Evolutionary conservation across 2,329 filamentous ascomycete species (phyloP), one percentile per base, ranked within the genome.

Genomic region (Epichloe coenophiala): DNA sequence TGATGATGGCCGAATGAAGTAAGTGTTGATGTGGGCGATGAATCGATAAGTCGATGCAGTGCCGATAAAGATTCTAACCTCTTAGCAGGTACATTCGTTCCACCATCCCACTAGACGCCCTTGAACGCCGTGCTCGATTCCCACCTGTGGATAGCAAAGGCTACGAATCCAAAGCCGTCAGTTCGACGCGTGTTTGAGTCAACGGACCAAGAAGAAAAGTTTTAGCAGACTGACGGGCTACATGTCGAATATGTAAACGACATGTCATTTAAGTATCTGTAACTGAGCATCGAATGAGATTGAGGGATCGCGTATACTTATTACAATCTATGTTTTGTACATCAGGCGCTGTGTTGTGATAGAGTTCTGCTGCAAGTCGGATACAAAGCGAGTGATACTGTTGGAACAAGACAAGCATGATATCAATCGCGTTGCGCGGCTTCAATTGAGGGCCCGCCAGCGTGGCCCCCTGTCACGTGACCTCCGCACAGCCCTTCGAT

Each of bases 21-120:
- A 70, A 67, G 75, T 68, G 19, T 37, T 46, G n/a, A 33, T 35
- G 37, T 12, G 19, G 27, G 42, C 38, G 33, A 42, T 31, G 12
- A 33, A 2, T 19, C 31, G 8, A 23, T 15, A 21, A 39, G 27
- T 13, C 27, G 21, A 12, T 36, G 43, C 11, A 17, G 23, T 7
- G 39, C 9, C 11, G 12, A 13, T 17, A 2, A 19, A 45, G 9
- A 40, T 5, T 21, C 21, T 52, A 15, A 43, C 39, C 21, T 19
- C 57, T n/a, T 37, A 41, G 54, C 58, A 86, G 86, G 67, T 94
- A 91, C 67, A 94, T 96, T 60, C 86, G 90, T 51, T 88, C 83
- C 36, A 84, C 86, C 62, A 84, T 89, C 59, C 82, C 86, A 17
- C 77, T 93, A 1, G 87, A 93, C 61, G 84, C 89, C 51, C 73